Evolutionary conservation across 2,329 filamentous ascomycete genomes (phyloP), one percentile per base, ranked within the genome.

Genomic region (Alternaria gaisen): DNA sequence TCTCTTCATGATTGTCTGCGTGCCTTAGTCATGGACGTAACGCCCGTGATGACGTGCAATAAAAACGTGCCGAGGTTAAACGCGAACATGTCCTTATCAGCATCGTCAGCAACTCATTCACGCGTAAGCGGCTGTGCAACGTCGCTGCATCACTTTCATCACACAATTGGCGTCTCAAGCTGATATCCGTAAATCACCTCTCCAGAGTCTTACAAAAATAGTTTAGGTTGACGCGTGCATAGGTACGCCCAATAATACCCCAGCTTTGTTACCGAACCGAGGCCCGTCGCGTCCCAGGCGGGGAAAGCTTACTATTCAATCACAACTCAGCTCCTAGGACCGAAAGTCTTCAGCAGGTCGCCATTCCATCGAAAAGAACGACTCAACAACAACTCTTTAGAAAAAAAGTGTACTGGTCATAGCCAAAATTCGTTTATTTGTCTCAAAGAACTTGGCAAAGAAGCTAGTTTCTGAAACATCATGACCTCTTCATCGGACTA

Each of bases 401-500:
- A 22, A 41, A 22, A n/a, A 10, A 41, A 41, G 38, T 22, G 38
- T 22, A 18, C 38, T 22, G 18, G 5, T 20, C 20, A 22, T 38
- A 38, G 16, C 36, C 7, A 7, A 18, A 2, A 9, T 20, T 18
- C 24, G 20, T 12, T 26, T 16, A 16, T 8, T n/a, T 20, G 16
- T 9, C 46, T 50, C 32, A 8, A 12, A 24, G 30, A 11, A 48
- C n/a, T 40, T 10, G 16, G 32, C 9, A 24, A 56, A 40, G 40
- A 26, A 42, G 46, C 34, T 40, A 48, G 28, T 26, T 26, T 26
- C 24, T 26, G 6, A 16, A 24, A 32, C 47, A 70, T 36, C 26
- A 77, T 77, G 74, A 56, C 71, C 22, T 64, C 68, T 16, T 51
- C 63, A 32, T 36, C 58, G 0, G 34, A 48, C 10, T 83, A 82